Evolutionary conservation across 2,329 filamentous ascomycete species (phyloP).

Genomic region (Mycocentrospora acerina): DNA sequence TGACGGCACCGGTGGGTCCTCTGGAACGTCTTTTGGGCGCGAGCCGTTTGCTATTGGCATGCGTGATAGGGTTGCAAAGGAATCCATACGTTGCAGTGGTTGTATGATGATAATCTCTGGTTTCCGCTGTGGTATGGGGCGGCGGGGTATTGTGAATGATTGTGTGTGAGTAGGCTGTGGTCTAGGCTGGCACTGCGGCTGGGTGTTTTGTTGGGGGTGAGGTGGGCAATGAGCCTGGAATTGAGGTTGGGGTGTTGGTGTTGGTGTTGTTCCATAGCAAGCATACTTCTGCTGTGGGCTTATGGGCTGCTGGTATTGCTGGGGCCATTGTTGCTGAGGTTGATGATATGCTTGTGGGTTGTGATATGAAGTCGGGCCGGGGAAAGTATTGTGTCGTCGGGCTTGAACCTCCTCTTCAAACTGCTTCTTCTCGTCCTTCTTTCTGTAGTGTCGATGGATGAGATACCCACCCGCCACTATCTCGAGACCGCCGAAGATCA

Average conservation of each 20-base stretch:
- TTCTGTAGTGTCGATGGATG: constrained; percentile 37
- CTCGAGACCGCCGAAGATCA: constrained; percentile 44
- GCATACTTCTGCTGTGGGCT: constrained; percentile 29
- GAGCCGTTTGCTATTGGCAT: constrained; percentile 40
- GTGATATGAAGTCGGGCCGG: constrained; percentile 22
- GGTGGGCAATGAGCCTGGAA: constrained; percentile 6
- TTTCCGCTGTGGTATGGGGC: constrained; percentile 26
- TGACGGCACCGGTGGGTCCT: constrained; percentile 10
- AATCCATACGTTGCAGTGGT: constrained; percentile 35
- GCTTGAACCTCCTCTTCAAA: constrained; percentile 27
- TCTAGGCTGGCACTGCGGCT: constrained; percentile 15
- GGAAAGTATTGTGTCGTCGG: constrained; percentile 31
- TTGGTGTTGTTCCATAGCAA: constrained; percentile 19
- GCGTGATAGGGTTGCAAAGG: constrained; percentile 35
- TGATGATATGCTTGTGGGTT: constrained; percentile 14
- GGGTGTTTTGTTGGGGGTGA: constrained; percentile 8
- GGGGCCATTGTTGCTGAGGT: constrained; percentile 12
- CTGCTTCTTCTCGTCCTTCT: constrained; percentile 36
- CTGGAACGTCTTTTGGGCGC: constrained; percentile 18
- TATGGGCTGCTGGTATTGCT: constrained; percentile 8
- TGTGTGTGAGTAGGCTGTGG: constrained; percentile 19
- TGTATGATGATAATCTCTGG: constrained; percentile 27
- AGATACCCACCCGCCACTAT: constrained; percentile 39
- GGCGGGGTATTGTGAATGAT: constrained; percentile 29
- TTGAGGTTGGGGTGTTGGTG: constrained; percentile 11